Conservation (phyloP, 768 basidiomycete genomes). For the Suillus spraguei region DNA sequence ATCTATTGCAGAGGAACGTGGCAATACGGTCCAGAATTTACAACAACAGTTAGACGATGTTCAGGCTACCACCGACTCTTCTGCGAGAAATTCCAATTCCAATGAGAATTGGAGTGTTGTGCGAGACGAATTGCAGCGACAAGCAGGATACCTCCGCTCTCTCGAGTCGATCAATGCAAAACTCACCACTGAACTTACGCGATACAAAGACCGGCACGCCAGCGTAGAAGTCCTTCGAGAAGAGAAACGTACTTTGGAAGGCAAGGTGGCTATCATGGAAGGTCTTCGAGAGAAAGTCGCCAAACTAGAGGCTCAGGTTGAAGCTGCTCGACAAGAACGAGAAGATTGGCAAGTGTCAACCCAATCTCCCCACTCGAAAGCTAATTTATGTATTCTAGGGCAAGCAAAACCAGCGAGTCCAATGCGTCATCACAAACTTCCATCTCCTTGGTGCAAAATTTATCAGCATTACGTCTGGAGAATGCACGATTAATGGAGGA, state of each 20-base stretch:
- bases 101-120: slow-evolving; percentile 65
- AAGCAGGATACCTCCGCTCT: slow-evolving; percentile 58
- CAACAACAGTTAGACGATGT: slow-evolving; percentile 53
- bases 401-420: slow-evolving; percentile 35
- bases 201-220: slow-evolving; percentile 55
- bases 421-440: slow-evolving; percentile 48
- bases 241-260: slow-evolving; percentile 68
- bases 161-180: slow-evolving; percentile 63
- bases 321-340: slow-evolving; percentile 56
- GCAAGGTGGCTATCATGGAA: slow-evolving; percentile 51
- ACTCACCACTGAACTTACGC: slow-evolving; percentile 52
- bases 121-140: slow-evolving; percentile 67
- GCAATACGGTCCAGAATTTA: slow-evolving; percentile 43
- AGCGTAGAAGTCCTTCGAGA: slow-evolving; percentile 73
- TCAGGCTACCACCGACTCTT: slow-evolving; percentile 35
- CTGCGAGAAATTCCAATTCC: slow-evolving; percentile 33
- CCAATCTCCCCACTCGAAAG: slow-evolving; percentile 5
- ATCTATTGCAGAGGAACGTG: slow-evolving; percentile 43
- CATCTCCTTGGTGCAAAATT: slow-evolving; percentile 55
- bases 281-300: slow-evolving; percentile 57
- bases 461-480: slow-evolving; percentile 60
- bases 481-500: slow-evolving; percentile 70
- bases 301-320: slow-evolving; percentile 64
- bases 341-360: slow-evolving; percentile 53
- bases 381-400: slow-evolving; percentile 33